These are phyloP conservation scores for Beauveria sp. DNA, from an alignment of 2,329 filamentous ascomycete species.

Conservation along the genomic window DNA sequence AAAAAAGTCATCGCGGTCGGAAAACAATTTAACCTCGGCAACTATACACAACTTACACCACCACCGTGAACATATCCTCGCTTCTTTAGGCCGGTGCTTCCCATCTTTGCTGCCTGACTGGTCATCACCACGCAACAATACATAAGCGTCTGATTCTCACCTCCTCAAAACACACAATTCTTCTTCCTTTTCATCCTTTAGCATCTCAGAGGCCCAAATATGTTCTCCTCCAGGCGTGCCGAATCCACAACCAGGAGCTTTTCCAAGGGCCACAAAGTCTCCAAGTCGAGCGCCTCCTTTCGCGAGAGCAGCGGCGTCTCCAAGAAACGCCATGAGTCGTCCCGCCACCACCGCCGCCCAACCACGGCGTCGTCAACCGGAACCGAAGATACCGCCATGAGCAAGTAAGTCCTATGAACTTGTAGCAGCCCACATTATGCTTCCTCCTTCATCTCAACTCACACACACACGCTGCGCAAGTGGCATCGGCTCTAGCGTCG, in stretches of 20 bases:
- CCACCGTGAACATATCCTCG: neutral
- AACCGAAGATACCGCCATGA: conserved; percentile 31
- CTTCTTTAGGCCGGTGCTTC: neutral
- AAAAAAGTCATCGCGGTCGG: neutral
- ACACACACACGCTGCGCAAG: conserved; percentile 26
- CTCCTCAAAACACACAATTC: neutral
- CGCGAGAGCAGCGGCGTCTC: conserved; percentile 45
- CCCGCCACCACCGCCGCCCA: conserved; percentile 33
- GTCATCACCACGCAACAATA: neutral
- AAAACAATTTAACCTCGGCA: neutral
- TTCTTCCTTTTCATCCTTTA: too few relatives aligned
- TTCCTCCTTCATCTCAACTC: neutral
- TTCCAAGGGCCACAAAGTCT: conserved; percentile 42
- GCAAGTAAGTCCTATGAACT: conserved; percentile 32
- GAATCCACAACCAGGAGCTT: conserved; percentile 43
- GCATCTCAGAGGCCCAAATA: conserved; percentile 17
- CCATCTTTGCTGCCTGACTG: conserved; percentile 1
- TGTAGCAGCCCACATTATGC: neutral
- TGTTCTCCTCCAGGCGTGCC: conserved; percentile 40
- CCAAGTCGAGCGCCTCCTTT: conserved; percentile 46
- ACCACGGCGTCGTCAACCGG: conserved; percentile 36
- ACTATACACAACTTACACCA: neutral
- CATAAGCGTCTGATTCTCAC: neutral
- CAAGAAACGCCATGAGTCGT: conserved; percentile 45
- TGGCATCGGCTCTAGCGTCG: conserved; percentile 57